Evolutionary conservation across 176 grass and related monocot species (phyloP), one percentile per base, ranked within the genome.

Genomic region (Musa beccarii): DNA sequence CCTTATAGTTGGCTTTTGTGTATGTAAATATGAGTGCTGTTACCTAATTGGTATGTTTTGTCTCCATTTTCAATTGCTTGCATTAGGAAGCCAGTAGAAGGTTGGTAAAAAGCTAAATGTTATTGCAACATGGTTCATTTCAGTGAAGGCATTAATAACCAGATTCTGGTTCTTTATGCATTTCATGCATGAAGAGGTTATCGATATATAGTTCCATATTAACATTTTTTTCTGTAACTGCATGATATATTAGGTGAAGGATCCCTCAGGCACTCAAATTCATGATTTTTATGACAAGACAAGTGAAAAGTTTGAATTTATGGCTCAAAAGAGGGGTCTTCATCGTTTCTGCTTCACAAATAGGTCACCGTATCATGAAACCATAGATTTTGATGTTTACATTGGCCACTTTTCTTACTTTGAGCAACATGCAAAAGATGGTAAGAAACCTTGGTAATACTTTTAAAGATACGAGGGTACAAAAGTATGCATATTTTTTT

Each of bases 331-430:
- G 83, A 87, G 86, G 56, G 90, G 84, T 25, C 84, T 91, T 25
- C 88, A 98, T 76, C 84, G 86, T 34, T 98, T 98, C 67, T 99
- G 95, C 75, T 94, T 99, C 81, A 92, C 79, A 24, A 99, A 92
- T 16, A 92, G 86, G 57, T 94, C 95, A 11, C 90, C 90, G 0
- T 94, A 92, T 69, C 95, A 99, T 87, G 95, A 94, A 82, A 99
- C 88, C 76, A 79, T 94, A 25, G 91, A 89, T 80, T 99, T 99
- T 29, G 88, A 99, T 79, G 90, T 99, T 13, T 89, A 92, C 72
- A 73, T 94, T 67, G 87, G 86, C 2, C 86, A 92, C 76, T 94
- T 88, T 76, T 84, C 85, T 13, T 89, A 99, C 76, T 88, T 84
- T 20, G 91, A 99, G 17, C 84, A 89, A 68, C 86, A 99, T 81